Evolutionary conservation across 495 filamentous ascomycete species (phyloP), one percentile per base, ranked within the genome.

Genomic region (Daldinia concentrica): DNA sequence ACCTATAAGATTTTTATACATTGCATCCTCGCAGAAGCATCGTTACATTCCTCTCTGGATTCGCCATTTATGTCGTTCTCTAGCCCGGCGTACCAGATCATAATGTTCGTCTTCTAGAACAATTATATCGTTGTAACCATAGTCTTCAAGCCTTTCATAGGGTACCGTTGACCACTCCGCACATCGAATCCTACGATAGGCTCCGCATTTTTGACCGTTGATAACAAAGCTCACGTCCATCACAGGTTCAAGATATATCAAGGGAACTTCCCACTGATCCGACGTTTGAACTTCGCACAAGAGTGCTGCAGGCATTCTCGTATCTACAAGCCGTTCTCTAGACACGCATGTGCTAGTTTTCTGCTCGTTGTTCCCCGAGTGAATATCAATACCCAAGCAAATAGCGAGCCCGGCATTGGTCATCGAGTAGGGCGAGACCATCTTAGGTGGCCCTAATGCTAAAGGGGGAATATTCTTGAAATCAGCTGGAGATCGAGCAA

Each of bases 131-230:
- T 72, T 17, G 1, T 34, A 66, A 24, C 39, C 27, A 36, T 22
- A 57, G 4, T 17, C 41, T 3, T 24, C 19, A 14, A 71, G 15
- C 34, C 45, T 32, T 34, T 66, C 6, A 2, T n/a, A 36, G 22
- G 69, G 51, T 11, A 71, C 0, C 34, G 63, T 66, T 24, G 43
- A 8, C 58, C 63, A 55, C 8, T 72, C 63, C 4, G 26, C 41
- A 45, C 69, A 66, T 50, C 59, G 62, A 41, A 67, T 22, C 51
- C 69, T 66, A 15, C 63, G 52, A 63, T 72, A 72, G 4, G 37
- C 63, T 1, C 34, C 19, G 6, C 32, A 37, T n/a, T 4, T 43
- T 54, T 59, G 54, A 11, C 58, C 58, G 29, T 58, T 43, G 2
- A 58, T 12, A 8, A 54, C 27, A 14, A 63, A 62, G 8, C 8